Evolutionary conservation across 768 basidiomycete species (phyloP).

Genomic region (Tylopilus vinaceipallidus): DNA sequence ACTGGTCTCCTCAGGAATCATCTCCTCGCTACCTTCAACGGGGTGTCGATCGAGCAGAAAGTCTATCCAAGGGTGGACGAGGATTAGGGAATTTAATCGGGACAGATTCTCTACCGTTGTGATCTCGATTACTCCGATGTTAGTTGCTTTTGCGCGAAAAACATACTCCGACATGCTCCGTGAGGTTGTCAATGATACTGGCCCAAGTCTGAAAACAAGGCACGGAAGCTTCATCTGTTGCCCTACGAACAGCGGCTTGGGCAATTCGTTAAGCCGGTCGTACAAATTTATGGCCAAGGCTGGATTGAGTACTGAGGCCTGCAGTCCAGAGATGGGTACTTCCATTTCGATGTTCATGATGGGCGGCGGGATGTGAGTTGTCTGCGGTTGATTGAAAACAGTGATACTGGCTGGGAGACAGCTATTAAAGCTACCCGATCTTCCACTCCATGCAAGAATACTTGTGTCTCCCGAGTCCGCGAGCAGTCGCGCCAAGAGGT

Average conservation of each 20-base stretch:
- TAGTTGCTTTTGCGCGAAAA: background rate
- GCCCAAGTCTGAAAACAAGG: constrained; percentile 1
- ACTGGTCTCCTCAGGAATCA: background rate
- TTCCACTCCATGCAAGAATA: no score
- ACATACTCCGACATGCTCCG: background rate
- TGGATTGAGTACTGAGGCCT: background rate
- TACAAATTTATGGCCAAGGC: background rate
- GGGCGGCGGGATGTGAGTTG: no score
- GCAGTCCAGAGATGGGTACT: background rate
- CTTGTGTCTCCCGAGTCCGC: no score
- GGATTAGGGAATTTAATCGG: background rate
- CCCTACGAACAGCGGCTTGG: background rate
- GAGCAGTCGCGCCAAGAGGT: no score
- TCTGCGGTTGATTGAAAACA: no score
- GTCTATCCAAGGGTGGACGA: no score
- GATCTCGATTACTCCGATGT: constrained; percentile 5
- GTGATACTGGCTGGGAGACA: no score
- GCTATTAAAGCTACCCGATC: no score
- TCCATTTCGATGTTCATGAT: no score
- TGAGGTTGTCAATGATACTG: background rate
- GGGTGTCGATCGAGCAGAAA: background rate
- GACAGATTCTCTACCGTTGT: background rate
- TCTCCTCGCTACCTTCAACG: background rate
- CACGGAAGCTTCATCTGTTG: constrained; percentile 7
- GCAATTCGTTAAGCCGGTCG: background rate